These are phyloP conservation scores for Trifolium fragiferum DNA, from an alignment of 306 rosid genomes.

Conservation along the genomic window DNA sequence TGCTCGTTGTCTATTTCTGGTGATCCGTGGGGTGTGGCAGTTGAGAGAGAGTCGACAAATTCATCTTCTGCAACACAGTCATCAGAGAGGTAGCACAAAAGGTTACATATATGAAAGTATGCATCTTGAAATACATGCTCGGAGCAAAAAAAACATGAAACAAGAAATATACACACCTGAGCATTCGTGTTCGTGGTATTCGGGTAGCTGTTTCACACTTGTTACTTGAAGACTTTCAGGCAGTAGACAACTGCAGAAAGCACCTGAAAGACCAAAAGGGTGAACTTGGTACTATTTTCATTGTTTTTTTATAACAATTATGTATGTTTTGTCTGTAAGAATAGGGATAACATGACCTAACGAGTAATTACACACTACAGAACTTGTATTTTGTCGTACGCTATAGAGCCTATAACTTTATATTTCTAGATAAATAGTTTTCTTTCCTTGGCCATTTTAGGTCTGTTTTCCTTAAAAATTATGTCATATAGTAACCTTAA, in stretches of 20 bases:
- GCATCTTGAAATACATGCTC: conserved; percentile 26
- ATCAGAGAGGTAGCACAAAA: conserved; percentile 18
- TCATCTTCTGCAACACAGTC: conserved; percentile 67
- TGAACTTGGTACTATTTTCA: conserved; percentile 23
- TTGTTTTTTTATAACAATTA: conserved; percentile 16
- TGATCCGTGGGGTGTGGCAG: conserved; percentile 53
- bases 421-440: neutral
- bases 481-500: neutral
- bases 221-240: conserved; percentile 94
- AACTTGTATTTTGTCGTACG: neutral
- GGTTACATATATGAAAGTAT: conserved; percentile 35
- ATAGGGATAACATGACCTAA: conserved; percentile 1
- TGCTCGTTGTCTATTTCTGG: conserved; percentile 65
- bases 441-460: neutral
- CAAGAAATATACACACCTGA: conserved; percentile 61
- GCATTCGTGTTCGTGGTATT: conserved; percentile 68
- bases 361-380: neutral
- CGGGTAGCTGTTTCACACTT: conserved; percentile 79
- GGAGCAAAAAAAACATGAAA: neutral
- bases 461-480: neutral
- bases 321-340: neutral
- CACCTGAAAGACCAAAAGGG: conserved; percentile 64
- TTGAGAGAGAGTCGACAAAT: conserved; percentile 57
- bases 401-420: neutral
- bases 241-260: conserved; percentile 88